Conservation (phyloP, 441 rosid species). For the Codiaeum variegatum region DNA sequence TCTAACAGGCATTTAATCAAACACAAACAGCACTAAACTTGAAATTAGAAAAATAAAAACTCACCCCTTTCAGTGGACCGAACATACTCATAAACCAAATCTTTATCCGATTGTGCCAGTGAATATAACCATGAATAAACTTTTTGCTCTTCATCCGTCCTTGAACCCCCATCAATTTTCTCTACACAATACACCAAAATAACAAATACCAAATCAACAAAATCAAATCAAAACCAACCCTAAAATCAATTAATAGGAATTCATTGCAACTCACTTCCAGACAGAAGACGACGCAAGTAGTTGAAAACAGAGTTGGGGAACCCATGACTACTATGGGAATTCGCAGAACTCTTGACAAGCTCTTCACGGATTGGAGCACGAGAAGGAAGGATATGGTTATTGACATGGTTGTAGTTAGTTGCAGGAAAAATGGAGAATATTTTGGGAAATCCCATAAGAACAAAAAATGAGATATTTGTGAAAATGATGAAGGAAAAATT, state of each 20-base stretch:
- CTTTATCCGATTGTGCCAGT: conserved; percentile 47
- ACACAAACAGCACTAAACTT: background rate
- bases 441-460: conserved; percentile 38
- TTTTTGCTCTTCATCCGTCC: conserved; percentile 59
- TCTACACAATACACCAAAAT: conserved; percentile 29
- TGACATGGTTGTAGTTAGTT: background rate
- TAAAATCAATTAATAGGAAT: background rate
- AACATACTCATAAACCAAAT: conserved; percentile 61
- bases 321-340: conserved; percentile 15
- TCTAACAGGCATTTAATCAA: conserved; percentile 23
- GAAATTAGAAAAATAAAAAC: background rate
- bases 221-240: background rate
- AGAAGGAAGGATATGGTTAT: conserved; percentile 22
- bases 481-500: conserved; percentile 2
- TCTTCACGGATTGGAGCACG: conserved; percentile 24
- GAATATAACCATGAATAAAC: conserved; percentile 59
- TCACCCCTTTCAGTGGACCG: conserved; percentile 66
- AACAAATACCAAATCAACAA: conserved; percentile 16
- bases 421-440: conserved; percentile 31
- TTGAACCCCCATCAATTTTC: conserved; percentile 47
- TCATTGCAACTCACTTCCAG: conserved; percentile 28
- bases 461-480: background rate
- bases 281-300: conserved; percentile 31
- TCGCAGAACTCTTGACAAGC: conserved; percentile 23
- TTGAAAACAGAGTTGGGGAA: conserved; percentile 18